Percentiles rank a stretch among this genome's conserved stretches.
phyloP scores from a whole-genome alignment of 345 rosid species.

The Acer saccharum region DNA sequence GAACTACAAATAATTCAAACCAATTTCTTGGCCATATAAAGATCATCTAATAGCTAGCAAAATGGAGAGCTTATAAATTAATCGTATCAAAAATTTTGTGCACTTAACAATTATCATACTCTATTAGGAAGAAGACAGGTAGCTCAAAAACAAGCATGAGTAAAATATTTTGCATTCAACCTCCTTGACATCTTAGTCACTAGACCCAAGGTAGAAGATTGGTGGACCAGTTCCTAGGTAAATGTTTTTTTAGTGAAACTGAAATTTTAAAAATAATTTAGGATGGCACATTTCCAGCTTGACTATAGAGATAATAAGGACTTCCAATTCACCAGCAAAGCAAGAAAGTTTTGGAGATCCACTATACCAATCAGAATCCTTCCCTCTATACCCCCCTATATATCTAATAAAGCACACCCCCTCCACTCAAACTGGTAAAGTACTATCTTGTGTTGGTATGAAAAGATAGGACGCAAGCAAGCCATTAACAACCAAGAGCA shows the following conservation, averaged over 20 bases:
- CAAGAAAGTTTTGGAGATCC: neutral
- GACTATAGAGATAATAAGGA: neutral
- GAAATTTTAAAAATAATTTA: neutral
- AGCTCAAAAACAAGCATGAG: neutral
- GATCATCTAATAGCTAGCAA: neutral
- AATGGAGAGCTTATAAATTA: neutral
- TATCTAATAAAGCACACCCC: neutral
- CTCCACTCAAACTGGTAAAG: neutral
- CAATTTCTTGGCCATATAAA: conserved; percentile 3
- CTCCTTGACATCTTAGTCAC: neutral
- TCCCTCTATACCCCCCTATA: neutral
- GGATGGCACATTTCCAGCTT: neutral
- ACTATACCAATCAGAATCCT: neutral
- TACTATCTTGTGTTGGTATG: neutral
- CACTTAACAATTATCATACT: neutral
- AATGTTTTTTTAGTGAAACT: too few relatives aligned
- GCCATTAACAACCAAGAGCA: neutral
- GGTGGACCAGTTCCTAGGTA: neutral
- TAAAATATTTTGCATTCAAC: neutral
- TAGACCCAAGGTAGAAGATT: neutral
- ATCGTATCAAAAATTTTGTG: neutral
- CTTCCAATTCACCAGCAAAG: neutral
- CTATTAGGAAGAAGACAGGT: neutral
- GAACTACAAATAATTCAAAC: neutral
- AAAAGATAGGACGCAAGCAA: neutral